Conservation (phyloP, 805 yeast genomes). For the Myxozyma melibiosi region DNA sequence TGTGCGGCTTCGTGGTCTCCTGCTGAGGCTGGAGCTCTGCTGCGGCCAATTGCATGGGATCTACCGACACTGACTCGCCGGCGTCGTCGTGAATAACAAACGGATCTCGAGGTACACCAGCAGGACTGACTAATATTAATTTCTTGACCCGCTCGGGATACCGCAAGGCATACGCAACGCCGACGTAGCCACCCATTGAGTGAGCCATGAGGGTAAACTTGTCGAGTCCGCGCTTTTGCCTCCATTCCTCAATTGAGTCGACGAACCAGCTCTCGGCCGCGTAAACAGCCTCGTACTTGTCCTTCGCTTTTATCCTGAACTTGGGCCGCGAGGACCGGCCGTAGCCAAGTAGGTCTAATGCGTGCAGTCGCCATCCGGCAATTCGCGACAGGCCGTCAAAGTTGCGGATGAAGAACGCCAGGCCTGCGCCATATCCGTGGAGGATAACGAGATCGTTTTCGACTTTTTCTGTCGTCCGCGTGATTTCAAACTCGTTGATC, state of each 20-base stretch:
- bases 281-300: constrained; percentile 45
- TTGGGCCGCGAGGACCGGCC: constrained; percentile 85
- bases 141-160: constrained; percentile 64
- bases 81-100: constrained; percentile 25
- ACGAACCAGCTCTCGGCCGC: constrained; percentile 65
- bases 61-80: not conserved
- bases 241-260: constrained; percentile 68
- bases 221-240: constrained; percentile 51
- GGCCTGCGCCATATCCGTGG: constrained; percentile 94
- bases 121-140: constrained; percentile 84
- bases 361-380: constrained; percentile 70
- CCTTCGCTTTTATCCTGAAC: constrained; percentile 46
- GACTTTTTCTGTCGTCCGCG: constrained; percentile 30
- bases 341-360: constrained; percentile 86
- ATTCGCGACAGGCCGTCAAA: constrained; percentile 51
- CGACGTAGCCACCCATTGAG: constrained; percentile 88
- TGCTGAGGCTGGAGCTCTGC: constrained; percentile 5
- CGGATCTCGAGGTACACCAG: constrained; percentile 61
- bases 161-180: constrained; percentile 65
- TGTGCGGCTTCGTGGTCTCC: constrained; percentile 11
- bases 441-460: constrained; percentile 65
- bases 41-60: constrained; percentile 1
- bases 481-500: constrained; percentile 76
- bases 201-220: constrained; percentile 73
- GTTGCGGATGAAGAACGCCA: constrained; percentile 78